phyloP scores from a whole-genome alignment of 148 eudicot species.

The Persicaria tinctoria region DNA sequence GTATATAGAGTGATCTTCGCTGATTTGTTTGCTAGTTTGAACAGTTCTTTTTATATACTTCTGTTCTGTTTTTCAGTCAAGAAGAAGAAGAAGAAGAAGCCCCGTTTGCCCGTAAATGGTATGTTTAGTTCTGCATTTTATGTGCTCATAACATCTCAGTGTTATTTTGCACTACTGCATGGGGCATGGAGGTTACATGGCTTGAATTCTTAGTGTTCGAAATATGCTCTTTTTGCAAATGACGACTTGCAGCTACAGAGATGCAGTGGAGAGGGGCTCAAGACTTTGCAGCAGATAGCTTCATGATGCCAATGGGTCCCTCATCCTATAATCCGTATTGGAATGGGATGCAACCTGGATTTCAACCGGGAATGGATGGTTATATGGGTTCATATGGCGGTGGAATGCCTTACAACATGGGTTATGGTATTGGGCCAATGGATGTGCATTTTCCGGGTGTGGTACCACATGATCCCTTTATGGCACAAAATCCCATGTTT shows the following conservation, averaged over 20 bases:
- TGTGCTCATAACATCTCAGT: constrained; percentile 16
- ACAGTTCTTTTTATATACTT: background rate
- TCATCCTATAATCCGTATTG: constrained; percentile 58
- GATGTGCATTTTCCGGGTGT: constrained; percentile 54
- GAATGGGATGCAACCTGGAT: constrained; percentile 66
- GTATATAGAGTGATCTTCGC: background rate
- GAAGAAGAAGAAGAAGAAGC: constrained; percentile 78
- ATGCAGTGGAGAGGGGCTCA: constrained; percentile 72
- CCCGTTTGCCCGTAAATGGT: constrained; percentile 48
- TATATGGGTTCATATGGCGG: constrained; percentile 17
- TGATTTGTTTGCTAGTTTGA: background rate
- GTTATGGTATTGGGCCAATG: constrained; percentile 47
- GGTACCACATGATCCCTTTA: constrained; percentile 61
- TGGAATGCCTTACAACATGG: constrained; percentile 15
- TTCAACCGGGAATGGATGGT: constrained; percentile 24
- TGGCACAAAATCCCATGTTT: constrained; percentile 43
- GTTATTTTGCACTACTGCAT: background rate
- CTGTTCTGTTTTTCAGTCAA: constrained; percentile 37
- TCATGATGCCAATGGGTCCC: constrained; percentile 48
- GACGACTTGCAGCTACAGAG: constrained; percentile 46
- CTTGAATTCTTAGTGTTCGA: background rate
- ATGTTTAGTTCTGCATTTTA: constrained; percentile 7
- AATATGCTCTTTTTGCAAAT: constrained; percentile 7
- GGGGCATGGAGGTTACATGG: background rate
- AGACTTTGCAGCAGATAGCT: constrained; percentile 50